Evolutionary conservation across 768 basidiomycete species (phyloP).

Genomic region (Tricholoma sp.): DNA sequence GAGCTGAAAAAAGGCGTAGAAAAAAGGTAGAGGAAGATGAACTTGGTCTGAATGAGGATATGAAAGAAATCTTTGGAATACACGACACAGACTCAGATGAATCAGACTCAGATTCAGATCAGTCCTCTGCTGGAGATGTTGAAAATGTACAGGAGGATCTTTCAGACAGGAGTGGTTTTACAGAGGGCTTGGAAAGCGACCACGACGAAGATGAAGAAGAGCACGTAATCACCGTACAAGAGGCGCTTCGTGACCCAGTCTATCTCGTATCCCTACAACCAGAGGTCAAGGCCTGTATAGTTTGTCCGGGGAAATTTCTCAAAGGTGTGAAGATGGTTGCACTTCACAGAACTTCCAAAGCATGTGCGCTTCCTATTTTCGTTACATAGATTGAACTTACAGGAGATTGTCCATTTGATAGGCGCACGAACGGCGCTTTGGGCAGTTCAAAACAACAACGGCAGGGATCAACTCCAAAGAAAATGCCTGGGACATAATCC

Average conservation of each 20-base stretch:
- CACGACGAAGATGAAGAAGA: conserved; percentile 30
- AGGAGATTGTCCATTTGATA: conserved; percentile 20
- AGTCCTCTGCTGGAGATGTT: conserved; percentile 24
- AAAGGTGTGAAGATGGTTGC: conserved; percentile 53
- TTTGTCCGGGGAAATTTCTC: conserved; percentile 71
- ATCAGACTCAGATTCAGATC: conserved; percentile 49
- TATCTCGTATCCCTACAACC: conserved; percentile 54
- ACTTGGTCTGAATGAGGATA: conserved; percentile 48
- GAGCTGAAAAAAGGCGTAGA: conserved; percentile 60
- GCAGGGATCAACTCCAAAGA: conserved; percentile 32
- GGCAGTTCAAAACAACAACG: conserved; percentile 42
- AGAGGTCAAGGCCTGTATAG: conserved; percentile 51
- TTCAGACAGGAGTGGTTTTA: conserved; percentile 13
- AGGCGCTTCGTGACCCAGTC: conserved; percentile 60
- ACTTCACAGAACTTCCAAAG: conserved; percentile 58
- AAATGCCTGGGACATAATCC: conserved; percentile 45
- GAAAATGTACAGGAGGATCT: conserved; percentile 21
- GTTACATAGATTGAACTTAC: conserved; percentile 10
- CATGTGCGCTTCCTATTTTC: conserved; percentile 35
- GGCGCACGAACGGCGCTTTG: conserved; percentile 62
- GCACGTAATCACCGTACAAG: conserved; percentile 46
- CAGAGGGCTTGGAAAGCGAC: conserved; percentile 19
- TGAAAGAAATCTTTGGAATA: conserved; percentile 54
- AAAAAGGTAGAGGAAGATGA: conserved; percentile 61
- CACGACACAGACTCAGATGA: conserved; percentile 77